phyloP scores from a whole-genome alignment of 371 early-diverging fungal species.

The Mucor saturninus region DNA sequence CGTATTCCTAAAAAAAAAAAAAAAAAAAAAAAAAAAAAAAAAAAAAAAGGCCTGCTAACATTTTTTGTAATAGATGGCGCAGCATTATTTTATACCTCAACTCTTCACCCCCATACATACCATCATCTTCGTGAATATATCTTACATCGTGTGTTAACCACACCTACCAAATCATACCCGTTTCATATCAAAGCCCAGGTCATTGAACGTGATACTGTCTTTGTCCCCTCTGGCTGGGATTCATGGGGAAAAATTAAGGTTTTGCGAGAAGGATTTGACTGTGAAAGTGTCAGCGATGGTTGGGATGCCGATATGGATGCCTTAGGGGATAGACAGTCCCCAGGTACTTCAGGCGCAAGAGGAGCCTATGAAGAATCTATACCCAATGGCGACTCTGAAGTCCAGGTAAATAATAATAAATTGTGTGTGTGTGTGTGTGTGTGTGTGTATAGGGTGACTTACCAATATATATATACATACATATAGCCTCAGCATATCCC shows the following conservation, averaged over 20 bases:
- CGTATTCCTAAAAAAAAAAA: not conserved
- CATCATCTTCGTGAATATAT: conserved; percentile 81
- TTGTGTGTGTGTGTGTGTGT: not conserved
- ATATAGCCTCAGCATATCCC: conserved; percentile 44
- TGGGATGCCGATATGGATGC: conserved; percentile 64
- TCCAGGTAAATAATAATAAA: conserved; percentile 32
- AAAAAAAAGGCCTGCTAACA: not conserved
- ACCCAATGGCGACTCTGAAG: conserved; percentile 43
- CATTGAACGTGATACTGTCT: conserved; percentile 86
- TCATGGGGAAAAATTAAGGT: conserved; percentile 87
- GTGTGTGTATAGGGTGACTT: not conserved
- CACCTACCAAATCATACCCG: conserved; percentile 47
- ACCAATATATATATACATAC: not conserved
- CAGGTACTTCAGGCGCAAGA: conserved; percentile 44
- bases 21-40: not conserved
- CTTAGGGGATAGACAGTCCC: conserved; percentile 43
- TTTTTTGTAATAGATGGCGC: conserved; percentile 77
- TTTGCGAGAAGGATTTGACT: conserved; percentile 82
- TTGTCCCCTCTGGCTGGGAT: conserved; percentile 96
- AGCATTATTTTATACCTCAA: conserved; percentile 88
- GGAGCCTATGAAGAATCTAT: conserved; percentile 52
- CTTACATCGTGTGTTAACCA: conserved; percentile 74
- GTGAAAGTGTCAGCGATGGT: conserved; percentile 61
- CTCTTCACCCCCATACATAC: conserved; percentile 78
- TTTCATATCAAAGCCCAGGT: conserved; percentile 79